Evolutionary conservation across 192 early-diverging fungal genomes (phyloP).

Genomic region (Coemansia sp.): DNA sequence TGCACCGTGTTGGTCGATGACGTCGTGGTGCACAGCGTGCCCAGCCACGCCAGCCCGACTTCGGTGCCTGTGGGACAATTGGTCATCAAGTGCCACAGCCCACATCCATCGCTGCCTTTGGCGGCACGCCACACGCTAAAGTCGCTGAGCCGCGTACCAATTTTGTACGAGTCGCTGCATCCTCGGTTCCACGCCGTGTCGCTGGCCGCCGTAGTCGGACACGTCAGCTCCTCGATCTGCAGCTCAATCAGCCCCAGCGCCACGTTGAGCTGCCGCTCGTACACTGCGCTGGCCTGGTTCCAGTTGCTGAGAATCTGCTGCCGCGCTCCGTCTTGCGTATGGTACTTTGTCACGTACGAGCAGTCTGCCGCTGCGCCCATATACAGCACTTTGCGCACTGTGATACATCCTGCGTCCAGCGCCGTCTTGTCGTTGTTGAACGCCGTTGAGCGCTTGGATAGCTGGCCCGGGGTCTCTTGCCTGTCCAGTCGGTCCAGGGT

Average conservation of each 20-base stretch:
- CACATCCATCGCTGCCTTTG: slow-evolving; percentile 69
- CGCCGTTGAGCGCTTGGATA: slow-evolving; percentile 26
- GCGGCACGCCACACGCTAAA: slow-evolving; percentile 86
- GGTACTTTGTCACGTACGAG: slow-evolving; percentile 61
- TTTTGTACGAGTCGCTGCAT: slow-evolving; percentile 67
- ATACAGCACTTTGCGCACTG: slow-evolving; percentile 41
- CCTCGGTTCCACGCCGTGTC: slow-evolving; percentile 71
- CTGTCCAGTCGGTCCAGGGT: slow-evolving; percentile 21
- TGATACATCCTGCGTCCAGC: slow-evolving; percentile 28
- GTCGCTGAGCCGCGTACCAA: slow-evolving; percentile 76
- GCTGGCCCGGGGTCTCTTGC: slow-evolving; percentile 19
- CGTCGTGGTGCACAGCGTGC: slow-evolving; percentile 65
- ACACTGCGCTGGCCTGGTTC: slow-evolving; percentile 78
- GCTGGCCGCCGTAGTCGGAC: slow-evolving; percentile 50
- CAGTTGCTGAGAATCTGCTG: slow-evolving; percentile 79
- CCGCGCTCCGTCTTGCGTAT: slow-evolving; percentile 58
- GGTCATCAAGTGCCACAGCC: slow-evolving; percentile 94
- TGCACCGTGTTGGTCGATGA: slow-evolving; percentile 54
- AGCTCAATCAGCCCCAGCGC: slow-evolving; percentile 77
- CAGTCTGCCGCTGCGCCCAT: slow-evolving; percentile 78
- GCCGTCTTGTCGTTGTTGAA: slow-evolving; percentile 30
- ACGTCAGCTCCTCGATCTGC: slow-evolving; percentile 63
- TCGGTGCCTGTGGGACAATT: slow-evolving; percentile 72
- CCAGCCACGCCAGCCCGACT: slow-evolving; percentile 88
- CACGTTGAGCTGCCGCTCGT: slow-evolving; percentile 86